phyloP scores from a whole-genome alignment of 345 rosid species.

The Clarkia xantiana region DNA sequence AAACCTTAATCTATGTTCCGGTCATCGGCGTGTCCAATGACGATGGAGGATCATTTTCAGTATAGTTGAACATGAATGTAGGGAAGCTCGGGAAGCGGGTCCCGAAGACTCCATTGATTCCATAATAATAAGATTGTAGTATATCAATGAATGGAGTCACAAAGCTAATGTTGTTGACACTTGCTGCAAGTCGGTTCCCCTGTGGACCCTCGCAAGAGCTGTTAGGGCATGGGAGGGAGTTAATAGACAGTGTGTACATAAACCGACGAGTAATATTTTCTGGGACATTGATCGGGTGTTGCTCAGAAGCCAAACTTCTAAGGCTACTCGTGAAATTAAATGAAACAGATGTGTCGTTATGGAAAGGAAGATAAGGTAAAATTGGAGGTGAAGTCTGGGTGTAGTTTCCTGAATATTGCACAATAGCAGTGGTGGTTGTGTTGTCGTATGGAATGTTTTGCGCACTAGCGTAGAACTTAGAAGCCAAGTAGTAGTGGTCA shows the following conservation, averaged over 20 bases:
- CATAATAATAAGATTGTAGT: slow-evolving; percentile 26
- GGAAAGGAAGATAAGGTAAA: slow-evolving; percentile 13
- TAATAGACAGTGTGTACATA: slow-evolving; percentile 9
- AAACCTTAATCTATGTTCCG: slow-evolving; percentile 12
- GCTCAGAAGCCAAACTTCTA: slow-evolving; percentile 7
- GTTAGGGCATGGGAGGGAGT: slow-evolving; percentile 19
- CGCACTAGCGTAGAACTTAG: slow-evolving; percentile 4
- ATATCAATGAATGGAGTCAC: slow-evolving; percentile 14
- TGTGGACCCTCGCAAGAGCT: slow-evolving; percentile 17
- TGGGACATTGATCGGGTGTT: slow-evolving; percentile 15
- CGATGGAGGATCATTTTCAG: slow-evolving; percentile 8
- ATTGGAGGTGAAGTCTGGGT: slow-evolving; percentile 7
- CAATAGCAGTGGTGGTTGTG: slow-evolving; percentile 9
- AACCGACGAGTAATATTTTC: slow-evolving; percentile 4
- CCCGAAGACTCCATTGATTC: slow-evolving; percentile 15
- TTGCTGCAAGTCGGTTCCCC: slow-evolving; percentile 18
- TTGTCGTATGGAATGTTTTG: slow-evolving; percentile 5
- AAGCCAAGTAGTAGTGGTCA: slow-evolving; percentile 13
- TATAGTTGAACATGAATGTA: slow-evolving; percentile 9
- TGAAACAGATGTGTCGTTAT: slow-evolving; percentile 15
- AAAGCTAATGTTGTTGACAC: slow-evolving; percentile 36
- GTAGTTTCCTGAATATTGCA: slow-evolving; percentile 12
- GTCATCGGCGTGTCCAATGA: slow-evolving; percentile 4
- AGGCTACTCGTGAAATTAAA: slow-evolving; percentile 16
- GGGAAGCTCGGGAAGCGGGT: slow-evolving; percentile 13